Evolutionary conservation across 305 asterid genomes (phyloP).

Genomic region (Fraxinus sp.): DNA sequence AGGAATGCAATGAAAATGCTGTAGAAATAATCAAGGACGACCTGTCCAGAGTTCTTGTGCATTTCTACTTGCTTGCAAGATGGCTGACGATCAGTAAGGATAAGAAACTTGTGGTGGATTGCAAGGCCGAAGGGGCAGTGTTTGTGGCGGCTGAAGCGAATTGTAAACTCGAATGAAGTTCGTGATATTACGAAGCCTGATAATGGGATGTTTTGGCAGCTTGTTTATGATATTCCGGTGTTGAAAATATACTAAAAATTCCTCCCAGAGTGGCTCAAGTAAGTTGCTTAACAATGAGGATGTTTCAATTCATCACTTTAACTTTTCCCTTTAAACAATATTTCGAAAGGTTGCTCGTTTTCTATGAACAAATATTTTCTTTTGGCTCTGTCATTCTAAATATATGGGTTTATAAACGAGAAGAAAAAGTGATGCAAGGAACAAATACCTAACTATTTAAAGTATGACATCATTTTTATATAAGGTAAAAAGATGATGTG

Average conservation of each 20-base stretch:
- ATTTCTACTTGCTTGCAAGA: slow-evolving; percentile 76
- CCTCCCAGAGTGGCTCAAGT: slow-evolving; percentile 88
- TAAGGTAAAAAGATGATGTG: no score
- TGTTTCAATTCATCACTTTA: no score
- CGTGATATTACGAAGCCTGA: slow-evolving; percentile 82
- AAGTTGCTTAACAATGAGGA: not conserved
- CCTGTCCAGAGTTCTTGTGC: slow-evolving; percentile 67
- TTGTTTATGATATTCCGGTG: slow-evolving; percentile 27
- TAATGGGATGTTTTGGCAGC: slow-evolving; percentile 60
- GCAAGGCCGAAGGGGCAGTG: slow-evolving; percentile 77
- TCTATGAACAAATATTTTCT: no score
- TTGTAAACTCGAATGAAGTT: slow-evolving; percentile 43
- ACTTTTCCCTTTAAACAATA: no score
- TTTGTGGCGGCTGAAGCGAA: slow-evolving; percentile 85
- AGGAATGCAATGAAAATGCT: slow-evolving; percentile 51
- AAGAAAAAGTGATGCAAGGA: no score
- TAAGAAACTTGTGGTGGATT: slow-evolving; percentile 68
- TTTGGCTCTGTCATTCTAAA: no score
- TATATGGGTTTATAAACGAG: no score
- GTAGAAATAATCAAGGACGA: slow-evolving; percentile 54
- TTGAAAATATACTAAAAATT: slow-evolving; percentile 55
- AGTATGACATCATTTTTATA: no score
- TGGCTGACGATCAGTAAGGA: slow-evolving; percentile 60
- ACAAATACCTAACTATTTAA: no score
- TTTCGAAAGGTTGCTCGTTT: no score